Evolutionary conservation across 208 protist species (phyloP), one percentile per base, ranked within the genome.

Genomic region (Paratrypanosoma confusum): DNA sequence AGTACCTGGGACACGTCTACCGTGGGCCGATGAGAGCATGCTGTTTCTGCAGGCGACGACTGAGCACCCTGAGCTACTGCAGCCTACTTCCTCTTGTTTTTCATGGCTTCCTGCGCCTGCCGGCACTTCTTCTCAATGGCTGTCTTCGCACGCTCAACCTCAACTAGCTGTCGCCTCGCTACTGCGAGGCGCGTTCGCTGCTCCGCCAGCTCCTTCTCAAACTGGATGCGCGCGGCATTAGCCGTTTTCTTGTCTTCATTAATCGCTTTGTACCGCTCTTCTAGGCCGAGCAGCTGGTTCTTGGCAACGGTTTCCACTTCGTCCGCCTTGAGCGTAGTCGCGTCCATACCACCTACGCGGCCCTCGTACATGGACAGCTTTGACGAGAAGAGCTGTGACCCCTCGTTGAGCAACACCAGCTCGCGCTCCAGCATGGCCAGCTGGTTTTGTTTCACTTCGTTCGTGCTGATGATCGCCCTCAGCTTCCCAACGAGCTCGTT

Each of bases 121-220:
- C 83, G 75, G 60, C 79, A 89, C 32, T 65, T 59, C 44, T 81
- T 79, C 59, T 89, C 79, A 17, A 69, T 62, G n/a, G 60, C 59
- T 7, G 49, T 40, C 40, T 65, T 62, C 14, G 47, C 41, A 40
- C 60, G 68, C 50, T 93, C 83, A 23, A 65, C 47, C 35, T 77
- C 67, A 22, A 51, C 46, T 13, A 73, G 10, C 22, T 82, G 64
- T 3, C 64, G 60, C 61, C 82, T 83, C 21, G 74, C 54, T 3
- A 60, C 46, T 8, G 71, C 77, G 3, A 57, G 40, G 21, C 63
- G 51, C 0, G 66, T 54, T 27, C 79, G 78, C 26, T 69, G 61
- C 32, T 77, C 65, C 7, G 58, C 46, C 11, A 61, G 39, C 27
- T 93, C 83, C 57, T 77, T 78, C 34, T 88, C 79, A 37, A 81